Evolutionary conservation across 768 basidiomycete species (phyloP).

Genomic region (Mycena belliarum): DNA sequence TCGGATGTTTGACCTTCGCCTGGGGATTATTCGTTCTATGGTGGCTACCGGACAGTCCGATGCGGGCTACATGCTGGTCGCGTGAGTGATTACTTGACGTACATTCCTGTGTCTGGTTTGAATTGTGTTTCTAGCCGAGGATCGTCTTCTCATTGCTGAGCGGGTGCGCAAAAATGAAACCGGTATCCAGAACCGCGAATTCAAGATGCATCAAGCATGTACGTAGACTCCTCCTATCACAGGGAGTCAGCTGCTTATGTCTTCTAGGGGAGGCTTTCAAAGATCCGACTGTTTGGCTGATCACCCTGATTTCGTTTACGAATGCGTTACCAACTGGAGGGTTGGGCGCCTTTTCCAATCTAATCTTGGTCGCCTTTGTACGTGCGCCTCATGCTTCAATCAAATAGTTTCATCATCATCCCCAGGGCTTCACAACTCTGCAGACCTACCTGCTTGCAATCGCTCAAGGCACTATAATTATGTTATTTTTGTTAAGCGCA

Average conservation of each 20-base stretch:
- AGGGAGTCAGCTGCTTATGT: not conserved
- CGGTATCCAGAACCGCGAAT: slow-evolving; percentile 51
- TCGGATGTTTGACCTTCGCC: slow-evolving; percentile 45
- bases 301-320: slow-evolving; percentile 48
- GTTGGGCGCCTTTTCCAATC: slow-evolving; percentile 53
- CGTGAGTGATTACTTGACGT: slow-evolving; percentile 8
- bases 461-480: slow-evolving; percentile 43
- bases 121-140: slow-evolving; percentile 28
- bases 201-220: slow-evolving; percentile 45
- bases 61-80: slow-evolving; percentile 49
- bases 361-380: slow-evolving; percentile 49
- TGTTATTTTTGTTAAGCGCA: slow-evolving; percentile 44
- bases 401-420: not conserved
- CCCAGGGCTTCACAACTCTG: slow-evolving; percentile 45
- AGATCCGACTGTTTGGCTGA: slow-evolving; percentile 49
- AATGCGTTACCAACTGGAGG: slow-evolving; percentile 51
- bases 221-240: not conserved
- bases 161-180: slow-evolving; percentile 54
- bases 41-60: slow-evolving; percentile 53
- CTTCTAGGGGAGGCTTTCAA: slow-evolving; percentile 41
- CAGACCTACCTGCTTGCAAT: slow-evolving; percentile 57
- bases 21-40: slow-evolving; percentile 51
- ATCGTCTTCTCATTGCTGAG: slow-evolving; percentile 50
- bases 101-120: not conserved
- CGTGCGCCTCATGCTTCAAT: slow-evolving; percentile 5